Percentiles rank a stretch among this genome's conserved stretches.
phyloP scores from a whole-genome alignment of 148 eudicot species.

The Beta vulgaris region DNA sequence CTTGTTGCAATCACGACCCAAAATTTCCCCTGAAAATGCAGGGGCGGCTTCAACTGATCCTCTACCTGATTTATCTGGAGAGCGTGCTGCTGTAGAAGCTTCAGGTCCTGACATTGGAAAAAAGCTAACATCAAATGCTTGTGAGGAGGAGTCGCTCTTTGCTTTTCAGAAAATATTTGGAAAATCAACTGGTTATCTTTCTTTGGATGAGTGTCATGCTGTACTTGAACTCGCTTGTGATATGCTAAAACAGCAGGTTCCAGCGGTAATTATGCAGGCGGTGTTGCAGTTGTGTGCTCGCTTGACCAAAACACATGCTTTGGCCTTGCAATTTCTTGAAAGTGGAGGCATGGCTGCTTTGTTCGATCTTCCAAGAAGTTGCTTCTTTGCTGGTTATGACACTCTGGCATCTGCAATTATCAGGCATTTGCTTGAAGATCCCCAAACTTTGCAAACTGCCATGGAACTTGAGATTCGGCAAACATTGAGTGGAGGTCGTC shows the following conservation, averaged over 20 bases:
- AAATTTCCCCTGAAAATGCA: constrained; percentile 41
- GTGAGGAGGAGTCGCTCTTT: constrained; percentile 36
- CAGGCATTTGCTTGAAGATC: constrained; percentile 94
- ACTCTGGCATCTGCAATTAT: constrained; percentile 86
- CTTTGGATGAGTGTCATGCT: constrained; percentile 68
- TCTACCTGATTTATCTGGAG: constrained; percentile 38
- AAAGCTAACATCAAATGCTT: constrained; percentile 29
- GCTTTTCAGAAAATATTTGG: constrained; percentile 73
- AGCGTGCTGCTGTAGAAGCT: constrained; percentile 38
- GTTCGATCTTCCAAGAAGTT: constrained; percentile 75
- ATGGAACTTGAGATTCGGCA: constrained; percentile 96
- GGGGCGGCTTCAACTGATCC: constrained; percentile 36
- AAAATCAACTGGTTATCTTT: constrained; percentile 76
- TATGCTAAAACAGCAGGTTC: constrained; percentile 69
- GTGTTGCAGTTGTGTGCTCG: constrained; percentile 88
- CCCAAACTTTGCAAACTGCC: constrained; percentile 94
- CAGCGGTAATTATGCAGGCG: constrained; percentile 90
- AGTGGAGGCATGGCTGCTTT: constrained; percentile 79
- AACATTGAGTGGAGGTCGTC: constrained; percentile 67
- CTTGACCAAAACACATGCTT: constrained; percentile 75
- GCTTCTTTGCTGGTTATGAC: constrained; percentile 89
- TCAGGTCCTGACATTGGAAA: constrained; percentile 39
- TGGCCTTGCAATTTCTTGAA: constrained; percentile 82
- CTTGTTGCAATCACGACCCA: constrained; percentile 77
- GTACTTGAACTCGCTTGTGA: constrained; percentile 73